Percentiles rank a stretch among this genome's conserved stretches.
These are phyloP conservation scores for Thinopyrum elongatum DNA, from an alignment of 176 grass and related monocot genomes.

Conservation along the genomic window DNA sequence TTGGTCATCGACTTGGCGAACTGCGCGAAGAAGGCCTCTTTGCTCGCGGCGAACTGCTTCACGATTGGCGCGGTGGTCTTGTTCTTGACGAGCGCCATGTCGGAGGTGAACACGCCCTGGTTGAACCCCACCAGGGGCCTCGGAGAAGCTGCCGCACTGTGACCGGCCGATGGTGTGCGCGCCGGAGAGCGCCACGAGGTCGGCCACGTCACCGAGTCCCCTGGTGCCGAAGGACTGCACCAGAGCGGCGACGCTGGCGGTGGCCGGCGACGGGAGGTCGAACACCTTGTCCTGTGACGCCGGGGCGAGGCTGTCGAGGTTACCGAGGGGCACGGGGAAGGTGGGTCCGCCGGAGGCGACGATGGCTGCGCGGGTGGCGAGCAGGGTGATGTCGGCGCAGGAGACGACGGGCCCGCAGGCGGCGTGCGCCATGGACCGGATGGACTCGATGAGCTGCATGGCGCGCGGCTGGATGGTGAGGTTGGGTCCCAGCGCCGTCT, in stretches of 20 bases:
- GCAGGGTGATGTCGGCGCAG: neutral
- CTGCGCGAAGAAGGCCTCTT: constrained; percentile 37
- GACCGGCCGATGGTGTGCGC: constrained; percentile 63
- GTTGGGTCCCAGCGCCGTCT: constrained; percentile 32
- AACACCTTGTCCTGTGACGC: neutral
- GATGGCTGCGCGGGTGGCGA: neutral
- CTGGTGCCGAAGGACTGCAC: neutral
- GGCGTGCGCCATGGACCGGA: constrained; percentile 30
- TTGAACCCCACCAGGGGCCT: no score
- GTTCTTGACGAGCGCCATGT: constrained; percentile 34
- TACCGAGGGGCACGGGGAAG: neutral
- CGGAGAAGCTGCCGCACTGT: constrained; percentile 43
- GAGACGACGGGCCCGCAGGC: neutral
- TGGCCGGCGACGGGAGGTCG: constrained; percentile 2
- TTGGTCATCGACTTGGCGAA: constrained; percentile 36
- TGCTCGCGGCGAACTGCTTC: neutral
- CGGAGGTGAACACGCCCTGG: constrained; percentile 39
- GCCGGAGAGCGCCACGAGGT: constrained; percentile 62
- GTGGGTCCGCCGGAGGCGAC: neutral
- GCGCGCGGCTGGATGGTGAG: constrained; percentile 26
- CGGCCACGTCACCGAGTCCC: constrained; percentile 8
- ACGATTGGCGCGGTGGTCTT: neutral
- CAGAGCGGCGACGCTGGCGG: neutral
- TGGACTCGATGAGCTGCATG: constrained; percentile 40
- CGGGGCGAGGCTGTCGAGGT: constrained; percentile 16